phyloP scores from a whole-genome alignment of 495 filamentous ascomycete species.

The Pseudotulostoma volvatum region DNA sequence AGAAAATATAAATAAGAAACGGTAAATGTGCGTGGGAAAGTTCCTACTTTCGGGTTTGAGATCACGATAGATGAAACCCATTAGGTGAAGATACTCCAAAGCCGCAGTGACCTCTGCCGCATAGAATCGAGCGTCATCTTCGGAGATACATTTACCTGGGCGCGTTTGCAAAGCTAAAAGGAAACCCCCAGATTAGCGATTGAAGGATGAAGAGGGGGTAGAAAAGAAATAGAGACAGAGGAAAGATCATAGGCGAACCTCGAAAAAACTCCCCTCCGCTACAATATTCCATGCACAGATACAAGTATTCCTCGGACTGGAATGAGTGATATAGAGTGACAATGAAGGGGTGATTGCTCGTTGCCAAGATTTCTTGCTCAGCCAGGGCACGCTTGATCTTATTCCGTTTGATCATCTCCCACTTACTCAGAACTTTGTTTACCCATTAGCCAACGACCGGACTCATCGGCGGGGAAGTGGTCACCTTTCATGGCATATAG shows the following conservation, averaged over 20 bases:
- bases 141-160: constrained; percentile 88
- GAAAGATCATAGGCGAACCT: constrained; percentile 26
- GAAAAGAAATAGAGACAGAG: neutral
- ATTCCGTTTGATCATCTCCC: constrained; percentile 99
- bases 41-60: constrained; percentile 89
- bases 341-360: constrained; percentile 97
- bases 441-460: constrained; percentile 14
- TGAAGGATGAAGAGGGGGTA: neutral
- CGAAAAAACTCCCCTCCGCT: constrained; percentile 97
- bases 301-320: constrained; percentile 95
- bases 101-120: constrained; percentile 97
- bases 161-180: constrained; percentile 71
- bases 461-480: constrained; percentile 12
- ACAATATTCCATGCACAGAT: constrained; percentile 99
- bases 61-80: constrained; percentile 98
- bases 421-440: constrained; percentile 97
- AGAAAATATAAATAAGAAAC: too few relatives aligned
- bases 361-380: constrained; percentile 94
- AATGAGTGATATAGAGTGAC: constrained; percentile 97
- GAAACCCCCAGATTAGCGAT: constrained; percentile 1
- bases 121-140: constrained; percentile 95
- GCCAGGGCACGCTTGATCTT: constrained; percentile 98
- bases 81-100: constrained; percentile 90
- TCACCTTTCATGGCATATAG: constrained; percentile 98
- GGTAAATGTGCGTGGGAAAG: too few relatives aligned